phyloP scores from a whole-genome alignment of 1,139 yeast genomes.

The Suhomyces chickasaworum region DNA sequence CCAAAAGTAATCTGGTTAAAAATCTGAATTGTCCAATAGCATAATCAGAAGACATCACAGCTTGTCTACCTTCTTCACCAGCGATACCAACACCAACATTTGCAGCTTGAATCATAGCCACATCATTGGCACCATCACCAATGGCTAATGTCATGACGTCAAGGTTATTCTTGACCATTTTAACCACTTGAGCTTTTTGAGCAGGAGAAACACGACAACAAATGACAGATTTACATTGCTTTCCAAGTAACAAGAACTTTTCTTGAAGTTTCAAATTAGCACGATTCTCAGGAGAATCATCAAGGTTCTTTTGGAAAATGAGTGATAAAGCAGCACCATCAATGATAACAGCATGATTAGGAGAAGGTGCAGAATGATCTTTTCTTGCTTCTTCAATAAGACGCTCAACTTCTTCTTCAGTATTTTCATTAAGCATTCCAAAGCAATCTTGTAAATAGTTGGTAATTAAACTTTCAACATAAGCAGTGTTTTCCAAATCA shows the following conservation, averaged over 20 bases:
- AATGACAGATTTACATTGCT: conserved; percentile 60
- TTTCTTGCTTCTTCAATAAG: conserved; percentile 43
- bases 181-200: conserved; percentile 61
- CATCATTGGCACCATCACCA: conserved; percentile 72
- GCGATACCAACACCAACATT: conserved; percentile 69
- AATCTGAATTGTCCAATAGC: conserved; percentile 66
- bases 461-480: conserved; percentile 40
- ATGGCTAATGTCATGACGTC: conserved; percentile 65
- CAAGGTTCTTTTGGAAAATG: conserved; percentile 33
- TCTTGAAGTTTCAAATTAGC: conserved; percentile 22
- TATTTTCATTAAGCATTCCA: conserved; percentile 28
- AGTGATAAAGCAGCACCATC: conserved; percentile 57
- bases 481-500: conserved; percentile 24
- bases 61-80: conserved; percentile 70
- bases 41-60: conserved; percentile 67
- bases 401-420: conserved; percentile 29
- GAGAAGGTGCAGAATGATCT: conserved; percentile 54
- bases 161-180: conserved; percentile 51
- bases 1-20: conserved; percentile 54
- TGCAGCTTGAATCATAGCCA: conserved; percentile 69
- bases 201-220: conserved; percentile 70
- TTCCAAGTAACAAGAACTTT: conserved; percentile 57
- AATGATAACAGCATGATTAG: conserved; percentile 51
- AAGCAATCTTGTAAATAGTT: conserved; percentile 45
- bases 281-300: conserved; percentile 15